These are phyloP conservation scores for Phyllosticta citrichinensis DNA, from an alignment of 2,329 filamentous ascomycete genomes.

Conservation along the genomic window DNA sequence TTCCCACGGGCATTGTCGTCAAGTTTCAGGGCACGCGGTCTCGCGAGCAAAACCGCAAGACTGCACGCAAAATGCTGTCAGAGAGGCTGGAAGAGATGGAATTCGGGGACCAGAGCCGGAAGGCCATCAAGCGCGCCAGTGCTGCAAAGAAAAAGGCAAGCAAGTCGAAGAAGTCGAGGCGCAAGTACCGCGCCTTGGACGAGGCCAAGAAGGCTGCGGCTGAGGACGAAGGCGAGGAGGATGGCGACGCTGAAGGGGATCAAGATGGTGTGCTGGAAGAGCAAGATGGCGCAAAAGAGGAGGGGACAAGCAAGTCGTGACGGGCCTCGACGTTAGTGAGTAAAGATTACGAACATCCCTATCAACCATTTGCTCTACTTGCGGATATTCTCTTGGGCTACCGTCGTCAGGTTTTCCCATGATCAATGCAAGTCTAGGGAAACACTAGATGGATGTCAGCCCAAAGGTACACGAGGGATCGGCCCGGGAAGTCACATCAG, in stretches of 20 bases:
- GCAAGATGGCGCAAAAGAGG: background rate
- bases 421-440: no score
- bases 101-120: constrained; percentile 61
- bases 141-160: constrained; percentile 64
- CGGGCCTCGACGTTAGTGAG: background rate
- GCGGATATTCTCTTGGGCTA: background rate
- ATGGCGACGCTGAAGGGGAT: constrained; percentile 10
- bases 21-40: constrained; percentile 91
- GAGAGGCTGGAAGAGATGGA: constrained; percentile 64
- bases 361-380: background rate
- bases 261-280: constrained; percentile 7
- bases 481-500: background rate
- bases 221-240: constrained; percentile 15
- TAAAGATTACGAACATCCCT: background rate
- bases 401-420: background rate
- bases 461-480: background rate
- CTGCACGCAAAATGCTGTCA: constrained; percentile 68
- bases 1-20: constrained; percentile 82
- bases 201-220: constrained; percentile 32
- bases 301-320: background rate
- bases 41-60: constrained; percentile 74
- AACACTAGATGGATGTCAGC: background rate
- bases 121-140: constrained; percentile 51
- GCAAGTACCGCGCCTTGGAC: constrained; percentile 62
- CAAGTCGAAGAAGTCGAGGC: constrained; percentile 66